These are phyloP conservation scores for Arthrobotrys musiformis DNA, from an alignment of 2,329 filamentous ascomycete species.

Conservation along the genomic window DNA sequence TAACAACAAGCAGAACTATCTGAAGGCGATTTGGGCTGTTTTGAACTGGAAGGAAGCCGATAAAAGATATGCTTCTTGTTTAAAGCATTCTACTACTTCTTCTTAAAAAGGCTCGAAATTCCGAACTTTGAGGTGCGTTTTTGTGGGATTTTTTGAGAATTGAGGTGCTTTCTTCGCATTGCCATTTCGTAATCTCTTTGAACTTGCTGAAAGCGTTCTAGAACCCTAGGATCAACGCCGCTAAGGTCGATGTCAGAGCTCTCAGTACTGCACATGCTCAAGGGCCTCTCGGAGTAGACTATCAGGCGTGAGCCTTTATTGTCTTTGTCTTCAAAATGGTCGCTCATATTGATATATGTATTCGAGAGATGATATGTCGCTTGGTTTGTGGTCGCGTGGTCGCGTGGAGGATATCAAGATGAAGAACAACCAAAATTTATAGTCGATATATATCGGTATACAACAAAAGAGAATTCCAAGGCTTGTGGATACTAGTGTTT, in stretches of 20 bases:
- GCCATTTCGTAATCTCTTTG: conserved; percentile 36
- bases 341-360: conserved; percentile 7
- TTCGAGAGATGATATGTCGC: neutral
- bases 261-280: conserved; percentile 15
- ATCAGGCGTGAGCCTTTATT: neutral
- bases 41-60: conserved; percentile 81
- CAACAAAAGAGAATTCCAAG: neutral
- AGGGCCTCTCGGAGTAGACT: conserved; percentile 17
- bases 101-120: conserved; percentile 11
- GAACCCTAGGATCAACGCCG: conserved; percentile 19
- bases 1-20: conserved; percentile 79
- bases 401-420: too few species aligned
- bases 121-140: neutral
- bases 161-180: conserved; percentile 16
- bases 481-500: neutral
- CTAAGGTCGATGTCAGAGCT: neutral
- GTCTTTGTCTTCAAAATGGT: neutral
- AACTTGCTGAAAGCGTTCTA: conserved; percentile 19
- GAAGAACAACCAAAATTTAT: neutral
- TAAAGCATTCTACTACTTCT: conserved; percentile 32
- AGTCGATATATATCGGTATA: neutral
- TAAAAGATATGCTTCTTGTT: conserved; percentile 65
- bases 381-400: neutral
- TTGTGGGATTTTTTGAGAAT: neutral
- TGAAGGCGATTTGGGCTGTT: conserved; percentile 80